Conservation (phyloP, 2,329 filamentous ascomycete genomes). For the Talaromyces sp. region DNA sequence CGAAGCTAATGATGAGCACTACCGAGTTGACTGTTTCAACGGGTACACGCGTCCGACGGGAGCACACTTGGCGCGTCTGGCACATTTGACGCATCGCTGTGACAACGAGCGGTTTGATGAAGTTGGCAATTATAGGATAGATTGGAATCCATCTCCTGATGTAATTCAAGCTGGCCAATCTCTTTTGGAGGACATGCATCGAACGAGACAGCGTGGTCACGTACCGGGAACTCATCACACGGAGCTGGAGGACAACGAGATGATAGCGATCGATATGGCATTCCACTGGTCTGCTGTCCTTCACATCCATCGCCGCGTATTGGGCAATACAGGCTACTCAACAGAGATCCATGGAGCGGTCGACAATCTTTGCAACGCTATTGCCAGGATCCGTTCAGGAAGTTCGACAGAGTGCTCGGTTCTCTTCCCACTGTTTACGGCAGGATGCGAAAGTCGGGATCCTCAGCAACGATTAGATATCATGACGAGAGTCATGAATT, state of each 20-base stretch:
- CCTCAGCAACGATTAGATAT: conserved; percentile 57
- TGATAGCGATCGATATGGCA: conserved; percentile 68
- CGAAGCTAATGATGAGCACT: conserved; percentile 55
- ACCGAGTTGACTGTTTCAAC: conserved; percentile 74
- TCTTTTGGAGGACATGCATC: conserved; percentile 60
- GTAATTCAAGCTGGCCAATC: conserved; percentile 56
- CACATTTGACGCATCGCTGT: conserved; percentile 66
- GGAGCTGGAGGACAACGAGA: conserved; percentile 43
- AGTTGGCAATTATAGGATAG: conserved; percentile 47
- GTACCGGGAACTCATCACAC: conserved; percentile 40
- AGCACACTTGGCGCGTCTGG: conserved; percentile 67
- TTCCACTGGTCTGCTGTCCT: conserved; percentile 77
- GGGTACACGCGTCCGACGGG: conserved; percentile 73
- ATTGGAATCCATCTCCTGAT: conserved; percentile 58
- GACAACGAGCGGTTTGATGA: conserved; percentile 63
- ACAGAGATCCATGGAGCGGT: conserved; percentile 62
- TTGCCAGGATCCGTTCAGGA: conserved; percentile 61
- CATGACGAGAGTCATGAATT: conserved; percentile 61
- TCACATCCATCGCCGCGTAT: conserved; percentile 70
- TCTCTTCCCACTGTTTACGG: conserved; percentile 78
- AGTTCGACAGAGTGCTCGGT: conserved; percentile 71
- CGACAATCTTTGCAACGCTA: conserved; percentile 58
- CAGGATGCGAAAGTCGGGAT: conserved; percentile 68
- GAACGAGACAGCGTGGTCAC: conserved; percentile 47
- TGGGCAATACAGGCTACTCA: conserved; percentile 59